Percentiles rank a stretch among this genome's conserved stretches.
These are phyloP conservation scores for Cladosporium sp. DNA, from an alignment of 2,329 filamentous ascomycete genomes.

Conservation along the genomic window DNA sequence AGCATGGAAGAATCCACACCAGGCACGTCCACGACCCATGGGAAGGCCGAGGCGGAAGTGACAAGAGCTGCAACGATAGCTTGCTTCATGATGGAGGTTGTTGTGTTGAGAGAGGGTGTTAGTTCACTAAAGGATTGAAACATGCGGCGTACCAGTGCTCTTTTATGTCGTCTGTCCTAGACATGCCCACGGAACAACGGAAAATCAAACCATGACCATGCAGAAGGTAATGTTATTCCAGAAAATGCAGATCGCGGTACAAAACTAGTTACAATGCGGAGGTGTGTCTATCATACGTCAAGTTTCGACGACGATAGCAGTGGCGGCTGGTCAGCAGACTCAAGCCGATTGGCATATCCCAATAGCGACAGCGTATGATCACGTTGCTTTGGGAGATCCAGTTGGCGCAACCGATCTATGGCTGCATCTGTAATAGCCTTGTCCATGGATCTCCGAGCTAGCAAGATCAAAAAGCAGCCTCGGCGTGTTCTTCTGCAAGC, in stretches of 20 bases:
- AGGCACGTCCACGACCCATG: constrained; percentile 41
- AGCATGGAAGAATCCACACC: constrained; percentile 43
- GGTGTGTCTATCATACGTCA: background rate
- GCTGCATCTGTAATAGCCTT: background rate
- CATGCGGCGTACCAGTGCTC: background rate
- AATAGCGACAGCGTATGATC: background rate
- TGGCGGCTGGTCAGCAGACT: constrained; percentile 5
- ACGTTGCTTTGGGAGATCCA: background rate
- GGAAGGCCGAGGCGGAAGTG: constrained; percentile 40
- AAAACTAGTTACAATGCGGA: background rate
- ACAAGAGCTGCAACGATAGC: constrained; percentile 30
- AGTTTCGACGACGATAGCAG: background rate
- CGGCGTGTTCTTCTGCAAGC: background rate
- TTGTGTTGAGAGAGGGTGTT: background rate
- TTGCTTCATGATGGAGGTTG: constrained; percentile 30
- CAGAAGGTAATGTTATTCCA: background rate
- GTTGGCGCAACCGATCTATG: background rate
- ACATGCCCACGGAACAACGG: background rate
- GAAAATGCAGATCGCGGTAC: background rate
- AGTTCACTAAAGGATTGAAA: background rate
- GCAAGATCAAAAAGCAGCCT: background rate
- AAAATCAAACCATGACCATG: background rate
- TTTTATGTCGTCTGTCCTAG: constrained; percentile 4
- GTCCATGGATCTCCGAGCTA: background rate
- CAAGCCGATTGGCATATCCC: background rate